A percentile compares a stretch with the other conserved stretches of the same genome.
phyloP scores from a whole-genome alignment of 495 filamentous ascomycete species.

The Penicillium subrubescens region DNA sequence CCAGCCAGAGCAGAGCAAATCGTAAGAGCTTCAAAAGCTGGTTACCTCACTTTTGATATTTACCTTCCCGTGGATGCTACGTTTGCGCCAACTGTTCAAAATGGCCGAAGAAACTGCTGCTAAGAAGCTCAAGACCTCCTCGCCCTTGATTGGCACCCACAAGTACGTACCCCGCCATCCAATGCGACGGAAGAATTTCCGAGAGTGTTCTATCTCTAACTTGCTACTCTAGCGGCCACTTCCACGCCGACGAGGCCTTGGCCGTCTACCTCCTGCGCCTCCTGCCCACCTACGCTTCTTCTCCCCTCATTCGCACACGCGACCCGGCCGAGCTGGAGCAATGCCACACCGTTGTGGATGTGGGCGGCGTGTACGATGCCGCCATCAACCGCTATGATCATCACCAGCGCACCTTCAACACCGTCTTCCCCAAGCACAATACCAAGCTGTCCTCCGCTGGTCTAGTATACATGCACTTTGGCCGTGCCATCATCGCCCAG shows the following conservation, averaged over 20 bases:
- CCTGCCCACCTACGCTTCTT: constrained; percentile 75
- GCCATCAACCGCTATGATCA: constrained; percentile 83
- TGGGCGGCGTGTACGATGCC: constrained; percentile 86
- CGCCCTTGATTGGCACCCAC: constrained; percentile 81
- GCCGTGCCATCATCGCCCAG: constrained; percentile 74
- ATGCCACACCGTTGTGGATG: constrained; percentile 95
- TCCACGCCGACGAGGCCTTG: constrained; percentile 99
- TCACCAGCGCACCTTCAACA: constrained; percentile 89
- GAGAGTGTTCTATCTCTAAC: not conserved
- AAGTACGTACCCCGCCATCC: constrained; percentile 51
- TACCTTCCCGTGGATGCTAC: constrained; percentile 27
- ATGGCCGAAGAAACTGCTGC: constrained; percentile 67
- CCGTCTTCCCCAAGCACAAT: constrained; percentile 70
- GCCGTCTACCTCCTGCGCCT: constrained; percentile 93
- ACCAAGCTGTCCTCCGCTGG: constrained; percentile 95
- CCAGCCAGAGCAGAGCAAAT: constrained; percentile 25
- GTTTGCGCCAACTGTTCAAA: constrained; percentile 39
- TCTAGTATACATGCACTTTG: constrained; percentile 94
- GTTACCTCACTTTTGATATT: not conserved
- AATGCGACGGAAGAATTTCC: not conserved
- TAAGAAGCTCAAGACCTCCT: constrained; percentile 69
- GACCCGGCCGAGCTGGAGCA: constrained; percentile 74
- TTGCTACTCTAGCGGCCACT: constrained; percentile 63
- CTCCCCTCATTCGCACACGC: constrained; percentile 81
- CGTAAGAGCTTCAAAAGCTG: constrained; percentile 8